Percentiles rank a stretch among this genome's conserved stretches.
Evolutionary conservation across 2,329 filamentous ascomycete species (phyloP).

Genomic region (Corniculantispora saksenae): DNA sequence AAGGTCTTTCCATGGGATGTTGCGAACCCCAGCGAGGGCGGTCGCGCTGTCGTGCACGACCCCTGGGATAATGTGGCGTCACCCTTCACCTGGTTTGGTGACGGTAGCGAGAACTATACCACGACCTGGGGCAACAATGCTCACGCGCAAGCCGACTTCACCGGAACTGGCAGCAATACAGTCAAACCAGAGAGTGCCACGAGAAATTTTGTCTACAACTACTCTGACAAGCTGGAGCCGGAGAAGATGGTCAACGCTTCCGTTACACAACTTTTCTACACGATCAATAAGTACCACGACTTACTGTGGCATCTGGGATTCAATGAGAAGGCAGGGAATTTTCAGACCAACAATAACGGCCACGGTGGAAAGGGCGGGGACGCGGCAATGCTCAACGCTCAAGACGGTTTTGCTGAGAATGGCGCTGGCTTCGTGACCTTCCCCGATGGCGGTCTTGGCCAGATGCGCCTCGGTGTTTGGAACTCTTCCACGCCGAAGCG

Average conservation of each 20-base stretch:
- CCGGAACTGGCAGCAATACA: constrained; percentile 60
- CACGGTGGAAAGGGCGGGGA: constrained; percentile 53
- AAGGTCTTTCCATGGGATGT: constrained; percentile 58
- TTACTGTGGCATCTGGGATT: constrained; percentile 59
- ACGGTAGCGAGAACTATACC: constrained; percentile 49
- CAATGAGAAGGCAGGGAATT: constrained; percentile 60
- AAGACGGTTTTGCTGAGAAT: constrained; percentile 56
- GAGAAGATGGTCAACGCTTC: constrained; percentile 53
- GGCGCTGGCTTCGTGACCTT: constrained; percentile 61
- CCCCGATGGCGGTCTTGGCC: constrained; percentile 49
- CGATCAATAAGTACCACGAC: constrained; percentile 60
- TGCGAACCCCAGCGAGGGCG: constrained; percentile 54
- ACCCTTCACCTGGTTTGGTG: constrained; percentile 54
- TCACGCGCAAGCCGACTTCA: constrained; percentile 52
- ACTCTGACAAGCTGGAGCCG: constrained; percentile 36
- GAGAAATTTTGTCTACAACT: constrained; percentile 50
- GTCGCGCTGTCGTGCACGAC: constrained; percentile 45
- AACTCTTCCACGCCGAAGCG: constrained; percentile 43
- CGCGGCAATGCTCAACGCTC: constrained; percentile 56
- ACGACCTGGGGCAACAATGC: constrained; percentile 61
- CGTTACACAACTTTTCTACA: constrained; percentile 62
- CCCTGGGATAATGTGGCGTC: constrained; percentile 50
- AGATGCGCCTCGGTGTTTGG: constrained; percentile 62
- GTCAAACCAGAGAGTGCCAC: constrained; percentile 52
- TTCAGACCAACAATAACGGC: constrained; percentile 58